Base-by-base conservation (phyloP, 2,329 filamentous ascomycete genomes). In the Botryotinia narcissicola region DNA sequence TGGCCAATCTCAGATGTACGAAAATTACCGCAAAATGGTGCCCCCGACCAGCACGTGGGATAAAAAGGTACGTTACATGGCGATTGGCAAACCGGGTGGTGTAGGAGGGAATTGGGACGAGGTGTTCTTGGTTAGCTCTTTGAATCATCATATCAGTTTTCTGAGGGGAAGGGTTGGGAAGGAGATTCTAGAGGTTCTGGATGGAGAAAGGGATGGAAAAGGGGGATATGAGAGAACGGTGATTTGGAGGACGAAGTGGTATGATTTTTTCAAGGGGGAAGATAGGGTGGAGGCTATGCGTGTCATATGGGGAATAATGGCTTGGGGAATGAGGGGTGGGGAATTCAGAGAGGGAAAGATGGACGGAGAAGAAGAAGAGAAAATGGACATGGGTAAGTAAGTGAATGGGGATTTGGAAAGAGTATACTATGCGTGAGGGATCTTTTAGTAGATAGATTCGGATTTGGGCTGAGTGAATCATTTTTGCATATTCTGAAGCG, bases 91-190 rank as follows among this genome's bases (percentile, higher is more conserved):
- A 75, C 79, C 80, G 18, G 77, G 77, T 1, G 86, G 85, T 3
- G 83, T 80, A 2, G 83, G 83, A 44, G 87, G 86, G 77, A 89
- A 91, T 48, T 87, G 86, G 77, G 89, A 91, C 76, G 89, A 91
- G 76, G 82, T 91, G 2, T 91, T 90, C 75, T 83, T 91, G 59
- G 79, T 91, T 59, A 90, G 87, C 80, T 85, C 85, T 7, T 80
- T 91, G 44, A 90, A 90, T 79, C 89, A 91, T 77, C 89, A 91
- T 77, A 75, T 91, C 20, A 87, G 85, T 40, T 80, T 91, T 66
- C 78, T 91, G 73, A 82, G 89, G 37, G 85, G 90, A 40, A 85
- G 88, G n/a, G 88, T 91, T 29, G 88, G 89, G 2, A 81, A 82
- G 42, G 82, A 83, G 37, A 79, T 91, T 64, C 81, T 91, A 44